Evolutionary conservation across 441 rosid genomes (phyloP).

Genomic region (Pelargonium myrrhifolium): DNA sequence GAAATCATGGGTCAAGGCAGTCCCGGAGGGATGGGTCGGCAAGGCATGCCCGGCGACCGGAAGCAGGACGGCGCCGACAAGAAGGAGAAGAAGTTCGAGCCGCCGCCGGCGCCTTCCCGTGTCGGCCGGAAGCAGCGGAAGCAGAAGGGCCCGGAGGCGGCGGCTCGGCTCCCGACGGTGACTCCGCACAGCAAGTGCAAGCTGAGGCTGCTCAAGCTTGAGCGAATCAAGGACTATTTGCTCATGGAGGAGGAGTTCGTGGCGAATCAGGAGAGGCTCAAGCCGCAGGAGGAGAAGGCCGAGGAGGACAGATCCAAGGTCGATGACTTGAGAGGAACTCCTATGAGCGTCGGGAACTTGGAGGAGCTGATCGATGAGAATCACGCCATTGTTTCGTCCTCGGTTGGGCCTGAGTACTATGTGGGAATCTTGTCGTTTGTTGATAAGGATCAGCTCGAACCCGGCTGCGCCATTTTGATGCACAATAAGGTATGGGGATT

Average conservation of each 20-base stretch:
- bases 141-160: slow-evolving; percentile 89
- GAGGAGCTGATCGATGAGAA: slow-evolving; percentile 95
- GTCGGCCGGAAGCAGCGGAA: slow-evolving; percentile 86
- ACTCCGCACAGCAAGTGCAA: slow-evolving; percentile 80
- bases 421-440: slow-evolving; percentile 81
- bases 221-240: slow-evolving; percentile 81
- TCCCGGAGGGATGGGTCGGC: slow-evolving; percentile 47
- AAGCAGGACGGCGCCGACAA: slow-evolving; percentile 50
- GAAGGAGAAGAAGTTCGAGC: slow-evolving; percentile 70
- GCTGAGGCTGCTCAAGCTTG: slow-evolving; percentile 68
- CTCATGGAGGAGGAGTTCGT: slow-evolving; percentile 96
- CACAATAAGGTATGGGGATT: slow-evolving; percentile 65
- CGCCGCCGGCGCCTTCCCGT: slow-evolving; percentile 79
- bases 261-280: slow-evolving; percentile 75
- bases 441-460: slow-evolving; percentile 88
- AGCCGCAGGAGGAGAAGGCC: slow-evolving; percentile 96
- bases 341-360: slow-evolving; percentile 91
- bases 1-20: slow-evolving; percentile 56
- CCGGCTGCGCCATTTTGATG: slow-evolving; percentile 93
- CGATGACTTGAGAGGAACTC: slow-evolving; percentile 86
- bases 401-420: slow-evolving; percentile 91
- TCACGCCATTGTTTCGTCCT: slow-evolving; percentile 93
- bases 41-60: slow-evolving; percentile 37
- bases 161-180: slow-evolving; percentile 77
- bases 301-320: slow-evolving; percentile 94